Percentiles rank a stretch among this genome's conserved stretches.
Conservation (phyloP, 495 filamentous ascomycete species). For the Xylaria acuta region DNA sequence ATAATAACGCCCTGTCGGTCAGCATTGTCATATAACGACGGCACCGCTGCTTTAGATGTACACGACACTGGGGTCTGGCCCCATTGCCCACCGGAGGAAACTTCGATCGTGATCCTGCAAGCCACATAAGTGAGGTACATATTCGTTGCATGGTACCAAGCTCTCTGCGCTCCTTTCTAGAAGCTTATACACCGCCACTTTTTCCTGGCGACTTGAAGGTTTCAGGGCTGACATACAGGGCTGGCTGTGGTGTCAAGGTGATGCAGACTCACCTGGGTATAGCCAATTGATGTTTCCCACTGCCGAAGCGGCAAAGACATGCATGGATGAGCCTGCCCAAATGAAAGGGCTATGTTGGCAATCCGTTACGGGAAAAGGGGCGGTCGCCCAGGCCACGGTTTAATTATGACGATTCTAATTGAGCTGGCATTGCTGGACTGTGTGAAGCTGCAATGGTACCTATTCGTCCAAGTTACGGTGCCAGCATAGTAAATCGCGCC, state of each 20-base stretch:
- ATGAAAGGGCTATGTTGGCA: conserved; percentile 10
- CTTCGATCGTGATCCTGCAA: conserved; percentile 12
- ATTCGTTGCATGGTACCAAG: conserved; percentile 7
- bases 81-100: conserved; percentile 10
- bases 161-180: conserved; percentile 19
- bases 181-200: conserved; percentile 28
- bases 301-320: conserved; percentile 8
- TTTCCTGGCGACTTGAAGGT: conserved; percentile 1
- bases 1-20: conserved; percentile 12
- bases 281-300: conserved; percentile 5
- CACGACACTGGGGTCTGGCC: conserved; percentile 5
- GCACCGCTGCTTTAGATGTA: conserved; percentile 18
- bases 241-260: neutral
- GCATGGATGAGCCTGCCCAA: neutral
- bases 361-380: neutral
- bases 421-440: neutral
- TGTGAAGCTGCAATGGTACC: neutral
- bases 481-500: neutral
- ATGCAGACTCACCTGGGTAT: conserved; percentile 9
- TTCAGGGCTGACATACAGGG: conserved; percentile 28
- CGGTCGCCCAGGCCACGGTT: neutral
- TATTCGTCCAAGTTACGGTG: neutral
- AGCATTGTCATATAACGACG: conserved; percentile 12
- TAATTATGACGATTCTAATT: neutral
- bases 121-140: conserved; percentile 12